Conservation (phyloP, 306 rosid species). For the Pyrus pyrifolia region DNA sequence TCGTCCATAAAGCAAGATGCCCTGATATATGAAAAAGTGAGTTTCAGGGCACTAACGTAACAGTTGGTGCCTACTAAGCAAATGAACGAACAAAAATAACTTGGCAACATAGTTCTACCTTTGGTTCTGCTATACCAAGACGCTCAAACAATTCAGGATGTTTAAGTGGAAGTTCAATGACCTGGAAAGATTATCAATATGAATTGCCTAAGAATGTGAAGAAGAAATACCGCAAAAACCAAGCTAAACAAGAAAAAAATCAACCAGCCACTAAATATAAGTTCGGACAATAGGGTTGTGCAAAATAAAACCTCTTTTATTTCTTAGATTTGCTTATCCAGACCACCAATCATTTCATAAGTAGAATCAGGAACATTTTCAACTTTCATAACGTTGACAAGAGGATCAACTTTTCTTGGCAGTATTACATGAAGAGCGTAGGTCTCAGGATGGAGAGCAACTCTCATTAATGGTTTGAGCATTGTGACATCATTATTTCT, state of each 20-base stretch:
- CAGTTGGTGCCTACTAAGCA: neutral
- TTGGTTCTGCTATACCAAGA: conserved; percentile 99
- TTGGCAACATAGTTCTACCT: conserved; percentile 44
- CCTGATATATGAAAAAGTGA: conserved; percentile 1
- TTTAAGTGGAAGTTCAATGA: conserved; percentile 95
- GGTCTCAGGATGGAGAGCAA: conserved; percentile 75
- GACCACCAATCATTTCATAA: conserved; percentile 98
- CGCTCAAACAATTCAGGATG: conserved; percentile 97
- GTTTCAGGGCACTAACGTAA: neutral
- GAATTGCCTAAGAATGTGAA: conserved; percentile 1
- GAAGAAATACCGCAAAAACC: neutral
- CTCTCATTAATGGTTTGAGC: conserved; percentile 85
- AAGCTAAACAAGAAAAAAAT: neutral
- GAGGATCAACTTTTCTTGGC: conserved; percentile 90
- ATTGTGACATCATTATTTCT: conserved; percentile 79
- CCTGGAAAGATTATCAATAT: conserved; percentile 31
- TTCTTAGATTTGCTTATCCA: conserved; percentile 72
- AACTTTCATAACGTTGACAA: conserved; percentile 91
- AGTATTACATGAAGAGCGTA: conserved; percentile 82
- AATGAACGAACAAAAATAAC: neutral
- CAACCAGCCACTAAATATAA: no score
- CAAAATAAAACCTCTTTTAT: conserved; percentile 61
- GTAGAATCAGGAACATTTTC: conserved; percentile 96
- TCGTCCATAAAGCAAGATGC: neutral
- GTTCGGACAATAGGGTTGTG: neutral